Base-by-base conservation (phyloP, 78 protist genomes). In the Planoprotostelium fungivorum region DNA sequence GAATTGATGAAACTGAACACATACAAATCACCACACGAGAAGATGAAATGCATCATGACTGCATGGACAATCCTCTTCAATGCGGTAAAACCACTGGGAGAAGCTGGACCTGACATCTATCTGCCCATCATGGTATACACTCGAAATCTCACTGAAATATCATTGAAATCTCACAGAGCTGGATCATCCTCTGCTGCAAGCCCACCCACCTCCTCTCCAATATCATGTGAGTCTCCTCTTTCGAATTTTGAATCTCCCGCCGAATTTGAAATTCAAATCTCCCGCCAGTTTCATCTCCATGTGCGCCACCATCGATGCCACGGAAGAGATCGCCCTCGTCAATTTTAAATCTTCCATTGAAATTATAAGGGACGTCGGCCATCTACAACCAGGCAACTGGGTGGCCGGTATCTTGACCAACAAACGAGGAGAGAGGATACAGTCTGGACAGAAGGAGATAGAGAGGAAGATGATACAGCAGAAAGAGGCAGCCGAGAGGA, bases 1-100 rank as follows among this genome's bases (percentile, higher is more conserved):
- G 94, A 92, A 83, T 84, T 92, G 25, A 84, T 87, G 34, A 92
- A 92, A 36, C 86, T 92, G 38, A 92, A 92, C 39, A 83, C 86
- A 1, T 92, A 88, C 84, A 92, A 88, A 88, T 88, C 94, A 0
- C 94, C 94, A 16, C 84, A 88, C 73, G 94, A 92, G 83, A 92
- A 92, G 39, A 84, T 92, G 91, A 92, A 88, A 85, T 92, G 94
- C 87, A 88, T 92, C 9, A 88, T 92, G 0, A 90, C 86, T 63
- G 87, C 94, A 34, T 92, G 94, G 94, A 88, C 89, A 84, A 92
- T 92, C 34, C 89, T 92, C 38, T 92, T 92, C 37, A 92, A 92
- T 38, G 87, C 86, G n/a, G 87, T 91, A 0, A 92, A 92, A 85
- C 90, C 90, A 86, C 84, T 92, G 28, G 91, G 91, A 5, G 90